Evolutionary conservation across 495 filamentous ascomycete species (phyloP).

Genomic region (Entonaema liquescens): DNA sequence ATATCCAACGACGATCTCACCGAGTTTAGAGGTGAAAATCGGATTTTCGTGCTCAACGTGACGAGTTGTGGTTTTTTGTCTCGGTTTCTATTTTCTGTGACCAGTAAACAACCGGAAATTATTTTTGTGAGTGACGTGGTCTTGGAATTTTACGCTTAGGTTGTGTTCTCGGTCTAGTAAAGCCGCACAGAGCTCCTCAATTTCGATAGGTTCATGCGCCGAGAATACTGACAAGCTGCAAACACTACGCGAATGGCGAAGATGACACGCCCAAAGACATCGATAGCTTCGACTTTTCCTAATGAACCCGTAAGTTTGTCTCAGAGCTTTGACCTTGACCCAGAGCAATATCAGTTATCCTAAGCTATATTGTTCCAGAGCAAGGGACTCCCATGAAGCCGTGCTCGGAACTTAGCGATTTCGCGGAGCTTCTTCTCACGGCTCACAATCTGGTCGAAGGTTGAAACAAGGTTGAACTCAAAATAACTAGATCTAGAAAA

Average conservation of each 20-base stretch:
- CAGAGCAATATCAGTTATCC: constrained; percentile 29
- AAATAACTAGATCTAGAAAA: constrained; percentile 6
- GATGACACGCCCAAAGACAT: constrained; percentile 1
- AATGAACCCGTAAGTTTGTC: constrained; percentile 8
- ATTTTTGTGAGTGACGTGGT: constrained; percentile 24
- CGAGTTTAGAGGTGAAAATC: background rate
- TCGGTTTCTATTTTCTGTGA: background rate
- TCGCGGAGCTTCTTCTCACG: constrained; percentile 8
- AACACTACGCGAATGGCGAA: constrained; percentile 22
- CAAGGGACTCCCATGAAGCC: constrained; percentile 17
- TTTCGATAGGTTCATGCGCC: constrained; percentile 34
- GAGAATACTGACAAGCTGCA: constrained; percentile 28
- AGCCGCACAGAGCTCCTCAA: constrained; percentile 37
- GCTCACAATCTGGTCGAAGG: background rate
- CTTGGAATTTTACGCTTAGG: constrained; percentile 19
- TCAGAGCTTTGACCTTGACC: constrained; percentile 14
- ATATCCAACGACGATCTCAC: background rate
- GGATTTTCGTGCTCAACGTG: background rate
- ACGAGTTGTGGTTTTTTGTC: background rate
- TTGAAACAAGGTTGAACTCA: background rate
- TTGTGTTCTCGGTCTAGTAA: constrained; percentile 9
- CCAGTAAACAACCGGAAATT: constrained; percentile 25
- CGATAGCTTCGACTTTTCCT: constrained; percentile 6
- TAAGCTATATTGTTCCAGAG: constrained; percentile 10
- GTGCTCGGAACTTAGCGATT: constrained; percentile 24